Base-by-base conservation (phyloP, 805 yeast genomes). In the Babjeviella inositovora region DNA sequence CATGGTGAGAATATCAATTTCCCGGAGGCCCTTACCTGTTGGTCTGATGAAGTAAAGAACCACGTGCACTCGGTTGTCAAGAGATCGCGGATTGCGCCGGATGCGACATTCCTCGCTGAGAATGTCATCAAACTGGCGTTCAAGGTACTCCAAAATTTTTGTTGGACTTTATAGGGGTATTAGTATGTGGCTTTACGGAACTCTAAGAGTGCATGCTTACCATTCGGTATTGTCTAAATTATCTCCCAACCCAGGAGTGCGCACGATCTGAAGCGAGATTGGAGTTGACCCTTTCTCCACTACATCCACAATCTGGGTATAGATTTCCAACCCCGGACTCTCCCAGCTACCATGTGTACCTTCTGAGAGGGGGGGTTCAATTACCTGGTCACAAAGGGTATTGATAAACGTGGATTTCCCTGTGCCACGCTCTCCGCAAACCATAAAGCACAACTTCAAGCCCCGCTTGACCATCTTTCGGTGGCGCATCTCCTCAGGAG, bases 171-270 rank as follows among this genome's bases (percentile, higher is more conserved):
- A 3, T 6, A 6, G 4, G 13, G 58, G 11, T n/a, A n/a, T n/a
- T n/a, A n/a, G n/a, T n/a, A n/a, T n/a, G n/a, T n/a, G n/a, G n/a
- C n/a, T n/a, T n/a, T n/a, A n/a, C n/a, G n/a, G n/a, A n/a, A n/a
- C n/a, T n/a, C n/a, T n/a, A n/a, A n/a, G n/a, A n/a, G n/a, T n/a
- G n/a, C n/a, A n/a, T n/a, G 33, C 39, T 28, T 51, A 59, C 38
- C 69, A 59, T 16, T 47, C 32, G 23, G 60, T 62, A 45, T 74
- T 75, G 47, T 79, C 70, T 33, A 77, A 56, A 39, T 67, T 71
- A 36, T 75, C 85, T 20, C 87, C 90, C 38, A 75, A 70, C 1
- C 87, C 90, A 11, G 81, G 77, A 5, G 87, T 62, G 38, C 73
- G 73, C 23, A 75, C 63, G 22, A 75, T 54, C 31, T 68, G 67